Evolutionary conservation across 306 rosid genomes (phyloP).

Genomic region (Casuarina equisetifolia): DNA sequence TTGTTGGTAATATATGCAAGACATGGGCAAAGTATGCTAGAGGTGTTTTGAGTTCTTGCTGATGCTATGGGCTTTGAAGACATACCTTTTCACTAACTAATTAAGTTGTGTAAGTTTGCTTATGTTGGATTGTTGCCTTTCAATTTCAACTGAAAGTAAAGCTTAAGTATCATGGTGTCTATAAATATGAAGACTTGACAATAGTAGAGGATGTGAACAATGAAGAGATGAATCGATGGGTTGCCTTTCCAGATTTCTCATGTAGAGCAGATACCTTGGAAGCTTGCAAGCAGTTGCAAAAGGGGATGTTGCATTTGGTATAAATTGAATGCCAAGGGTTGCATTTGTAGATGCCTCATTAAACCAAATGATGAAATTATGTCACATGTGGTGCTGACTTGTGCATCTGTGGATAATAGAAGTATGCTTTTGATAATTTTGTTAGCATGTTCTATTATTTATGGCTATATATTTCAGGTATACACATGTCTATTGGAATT

Average conservation of each 20-base stretch:
- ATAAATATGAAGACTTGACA: constrained; percentile 7
- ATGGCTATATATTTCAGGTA: constrained; percentile 87
- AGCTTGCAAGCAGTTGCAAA: constrained; percentile 12
- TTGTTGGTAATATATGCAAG: constrained; percentile 16
- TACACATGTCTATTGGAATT: background rate
- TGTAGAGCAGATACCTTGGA: constrained; percentile 9
- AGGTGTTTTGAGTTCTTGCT: background rate
- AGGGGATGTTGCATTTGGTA: constrained; percentile 12
- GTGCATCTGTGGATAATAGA: constrained; percentile 61
- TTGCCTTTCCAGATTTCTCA: constrained; percentile 9
- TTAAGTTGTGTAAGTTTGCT: background rate
- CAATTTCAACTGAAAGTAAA: background rate
- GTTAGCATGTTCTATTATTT: constrained; percentile 62
- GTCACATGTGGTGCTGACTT: constrained; percentile 38
- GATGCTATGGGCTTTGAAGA: background rate
- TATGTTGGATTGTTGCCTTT: background rate
- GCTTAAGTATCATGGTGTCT: constrained; percentile 4
- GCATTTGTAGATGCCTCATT: constrained; percentile 14
- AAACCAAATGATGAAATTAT: constrained; percentile 13
- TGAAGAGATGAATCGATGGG: constrained; percentile 2
- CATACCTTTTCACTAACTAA: background rate
- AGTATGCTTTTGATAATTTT: constrained; percentile 56
- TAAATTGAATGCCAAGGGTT: constrained; percentile 5
- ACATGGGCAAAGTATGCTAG: background rate
- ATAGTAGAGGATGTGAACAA: background rate